Conservation (phyloP, 176 grass and related monocot genomes). For the Avena eriantha region DNA sequence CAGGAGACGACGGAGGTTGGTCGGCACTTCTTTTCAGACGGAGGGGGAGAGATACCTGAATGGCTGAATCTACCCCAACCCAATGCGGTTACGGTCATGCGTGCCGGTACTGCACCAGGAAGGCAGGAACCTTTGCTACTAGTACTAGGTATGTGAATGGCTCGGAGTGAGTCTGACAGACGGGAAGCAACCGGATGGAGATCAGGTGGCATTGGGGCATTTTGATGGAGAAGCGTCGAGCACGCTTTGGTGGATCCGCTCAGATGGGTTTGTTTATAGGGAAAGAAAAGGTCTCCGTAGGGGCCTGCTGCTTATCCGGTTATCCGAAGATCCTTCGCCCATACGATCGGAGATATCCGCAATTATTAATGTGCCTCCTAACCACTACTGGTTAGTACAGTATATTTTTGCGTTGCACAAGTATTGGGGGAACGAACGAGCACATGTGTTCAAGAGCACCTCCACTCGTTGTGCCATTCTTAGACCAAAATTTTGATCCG, state of each 20-base stretch:
- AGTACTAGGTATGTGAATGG: no score
- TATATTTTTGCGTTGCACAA: neutral
- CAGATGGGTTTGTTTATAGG: constrained; percentile 7
- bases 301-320: constrained; percentile 29
- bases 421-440: no score
- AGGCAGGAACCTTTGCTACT: neutral
- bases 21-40: no score
- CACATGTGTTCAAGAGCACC: no score
- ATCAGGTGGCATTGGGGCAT: neutral
- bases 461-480: no score
- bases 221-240: neutral
- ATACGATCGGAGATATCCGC: neutral
- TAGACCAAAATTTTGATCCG: no score
- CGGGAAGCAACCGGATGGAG: neutral
- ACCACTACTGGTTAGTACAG: neutral
- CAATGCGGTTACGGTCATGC: neutral
- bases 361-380: neutral
- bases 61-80: neutral
- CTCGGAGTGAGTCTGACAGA: neutral
- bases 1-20: no score
- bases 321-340: constrained; percentile 17
- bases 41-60: no score
- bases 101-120: no score
- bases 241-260: constrained; percentile 17
- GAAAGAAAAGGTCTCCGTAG: neutral